Conservation (phyloP, 2,329 filamentous ascomycete genomes). For the Neurospora sp. region DNA sequence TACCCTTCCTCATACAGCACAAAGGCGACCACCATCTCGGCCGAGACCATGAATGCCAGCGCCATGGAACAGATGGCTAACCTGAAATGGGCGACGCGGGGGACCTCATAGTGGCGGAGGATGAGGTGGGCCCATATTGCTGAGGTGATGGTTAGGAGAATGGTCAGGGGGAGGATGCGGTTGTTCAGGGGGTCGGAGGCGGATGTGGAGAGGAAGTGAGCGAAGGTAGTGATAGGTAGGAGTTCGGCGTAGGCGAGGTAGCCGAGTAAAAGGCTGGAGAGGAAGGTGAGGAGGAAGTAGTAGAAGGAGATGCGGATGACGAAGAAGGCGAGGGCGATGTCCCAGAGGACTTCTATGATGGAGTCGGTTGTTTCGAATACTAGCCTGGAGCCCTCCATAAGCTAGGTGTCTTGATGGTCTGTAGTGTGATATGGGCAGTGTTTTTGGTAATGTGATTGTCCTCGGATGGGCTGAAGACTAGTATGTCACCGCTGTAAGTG, state of each 20-base stretch:
- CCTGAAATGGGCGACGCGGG: slow-evolving; percentile 20
- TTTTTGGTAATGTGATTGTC: not conserved
- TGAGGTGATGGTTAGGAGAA: slow-evolving; percentile 11
- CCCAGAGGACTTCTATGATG: slow-evolving; percentile 28
- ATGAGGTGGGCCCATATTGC: slow-evolving; percentile 18
- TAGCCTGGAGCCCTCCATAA: not conserved
- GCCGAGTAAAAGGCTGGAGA: slow-evolving; percentile 13
- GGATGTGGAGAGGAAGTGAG: slow-evolving; percentile 1
- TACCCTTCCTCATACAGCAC: slow-evolving; percentile 15
- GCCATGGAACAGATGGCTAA: slow-evolving; percentile 21
- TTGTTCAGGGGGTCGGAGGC: slow-evolving; percentile 3
- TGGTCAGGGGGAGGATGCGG: slow-evolving; percentile 4
- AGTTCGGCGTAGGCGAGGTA: slow-evolving; percentile 4
- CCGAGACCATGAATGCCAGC: slow-evolving; percentile 15
- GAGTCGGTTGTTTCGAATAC: slow-evolving; percentile 24
- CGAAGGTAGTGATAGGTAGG: slow-evolving; percentile 10
- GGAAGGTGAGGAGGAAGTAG: slow-evolving; percentile 22
- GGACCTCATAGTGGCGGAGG: slow-evolving; percentile 20
- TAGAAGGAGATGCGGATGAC: slow-evolving; percentile 22
- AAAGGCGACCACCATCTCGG: slow-evolving; percentile 12
- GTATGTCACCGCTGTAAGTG: not conserved
- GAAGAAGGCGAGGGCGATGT: slow-evolving; percentile 26
- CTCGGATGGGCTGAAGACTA: not conserved
- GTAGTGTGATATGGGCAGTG: not conserved
- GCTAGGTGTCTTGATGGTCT: not conserved